Conservation (phyloP, 805 yeast genomes). For the Barnettozyma vustinii region DNA sequence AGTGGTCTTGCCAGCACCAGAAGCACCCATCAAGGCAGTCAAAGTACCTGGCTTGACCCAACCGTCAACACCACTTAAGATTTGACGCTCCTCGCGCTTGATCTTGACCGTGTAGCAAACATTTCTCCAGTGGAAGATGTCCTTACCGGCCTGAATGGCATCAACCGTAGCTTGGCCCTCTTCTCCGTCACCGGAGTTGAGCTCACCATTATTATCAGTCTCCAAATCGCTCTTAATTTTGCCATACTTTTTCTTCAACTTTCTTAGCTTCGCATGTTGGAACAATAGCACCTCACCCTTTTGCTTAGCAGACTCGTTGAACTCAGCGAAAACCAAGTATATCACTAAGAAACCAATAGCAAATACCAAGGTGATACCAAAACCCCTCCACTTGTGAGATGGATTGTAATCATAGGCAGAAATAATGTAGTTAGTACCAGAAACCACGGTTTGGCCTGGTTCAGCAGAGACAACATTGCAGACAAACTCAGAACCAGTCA, state of each 20-base stretch:
- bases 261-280: conserved; percentile 43
- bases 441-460: conserved; percentile 44
- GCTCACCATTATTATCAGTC: conserved; percentile 25
- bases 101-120: conserved; percentile 66
- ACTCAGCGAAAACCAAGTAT: conserved; percentile 52
- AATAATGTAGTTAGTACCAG: conserved; percentile 46
- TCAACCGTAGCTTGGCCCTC: conserved; percentile 19
- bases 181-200: conserved; percentile 18
- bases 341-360: conserved; percentile 46
- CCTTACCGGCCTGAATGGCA: conserved; percentile 33
- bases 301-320: conserved; percentile 55
- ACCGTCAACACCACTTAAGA: conserved; percentile 65
- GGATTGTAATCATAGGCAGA: conserved; percentile 40
- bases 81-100: conserved; percentile 53
- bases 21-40: conserved; percentile 74
- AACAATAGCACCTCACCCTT: conserved; percentile 68
- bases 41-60: conserved; percentile 82
- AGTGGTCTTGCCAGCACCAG: conserved; percentile 82
- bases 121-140: conserved; percentile 74
- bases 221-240: conserved; percentile 24
- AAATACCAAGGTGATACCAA: conserved; percentile 57
- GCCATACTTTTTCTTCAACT: conserved; percentile 38
- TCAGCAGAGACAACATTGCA: conserved; percentile 55
- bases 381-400: conserved; percentile 56
- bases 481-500: conserved; percentile 27